These are phyloP conservation scores for Leucogyrophana mollusca DNA, from an alignment of 768 basidiomycete genomes.

Conservation along the genomic window DNA sequence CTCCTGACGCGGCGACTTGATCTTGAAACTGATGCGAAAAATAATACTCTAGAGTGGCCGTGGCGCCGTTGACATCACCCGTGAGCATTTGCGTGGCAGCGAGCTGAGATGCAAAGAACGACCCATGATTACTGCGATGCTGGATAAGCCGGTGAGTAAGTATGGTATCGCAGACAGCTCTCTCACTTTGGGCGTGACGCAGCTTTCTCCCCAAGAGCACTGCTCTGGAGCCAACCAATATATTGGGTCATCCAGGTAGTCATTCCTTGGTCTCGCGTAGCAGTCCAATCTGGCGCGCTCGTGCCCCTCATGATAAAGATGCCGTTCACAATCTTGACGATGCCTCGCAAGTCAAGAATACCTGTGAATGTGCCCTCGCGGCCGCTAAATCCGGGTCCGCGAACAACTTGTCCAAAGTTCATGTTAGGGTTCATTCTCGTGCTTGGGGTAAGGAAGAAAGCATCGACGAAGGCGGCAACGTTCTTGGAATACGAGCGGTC, in stretches of 20 bases:
- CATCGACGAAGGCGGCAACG: conserved; percentile 36
- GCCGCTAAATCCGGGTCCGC: conserved; percentile 45
- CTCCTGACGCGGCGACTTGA: conserved; percentile 51
- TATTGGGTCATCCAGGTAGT: conserved; percentile 43
- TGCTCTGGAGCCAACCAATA: conserved; percentile 43
- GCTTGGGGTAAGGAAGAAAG: conserved; percentile 43
- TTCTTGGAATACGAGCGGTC: conserved; percentile 34
- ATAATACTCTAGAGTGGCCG: conserved; percentile 35
- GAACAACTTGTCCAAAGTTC: conserved; percentile 53
- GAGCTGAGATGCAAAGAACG: conserved; percentile 47
- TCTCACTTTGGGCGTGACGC: conserved; percentile 49
- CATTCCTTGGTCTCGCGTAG: conserved; percentile 37
- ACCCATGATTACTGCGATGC: conserved; percentile 48
- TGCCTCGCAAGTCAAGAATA: conserved; percentile 48
- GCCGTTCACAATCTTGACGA: conserved; percentile 49
- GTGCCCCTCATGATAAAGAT: conserved; percentile 39
- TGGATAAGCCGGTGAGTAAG: neutral
- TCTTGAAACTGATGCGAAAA: conserved; percentile 41
- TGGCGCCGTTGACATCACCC: conserved; percentile 42
- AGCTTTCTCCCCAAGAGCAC: conserved; percentile 39
- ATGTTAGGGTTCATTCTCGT: conserved; percentile 55
- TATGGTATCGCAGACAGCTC: neutral
- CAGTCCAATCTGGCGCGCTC: conserved; percentile 42
- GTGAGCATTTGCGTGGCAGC: conserved; percentile 39
- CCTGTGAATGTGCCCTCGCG: conserved; percentile 51